A percentile compares a stretch with the other conserved stretches of the same genome.
Conservation (phyloP, 1,284 basidiomycete species). For the Pulchroboletus neoregius region DNA sequence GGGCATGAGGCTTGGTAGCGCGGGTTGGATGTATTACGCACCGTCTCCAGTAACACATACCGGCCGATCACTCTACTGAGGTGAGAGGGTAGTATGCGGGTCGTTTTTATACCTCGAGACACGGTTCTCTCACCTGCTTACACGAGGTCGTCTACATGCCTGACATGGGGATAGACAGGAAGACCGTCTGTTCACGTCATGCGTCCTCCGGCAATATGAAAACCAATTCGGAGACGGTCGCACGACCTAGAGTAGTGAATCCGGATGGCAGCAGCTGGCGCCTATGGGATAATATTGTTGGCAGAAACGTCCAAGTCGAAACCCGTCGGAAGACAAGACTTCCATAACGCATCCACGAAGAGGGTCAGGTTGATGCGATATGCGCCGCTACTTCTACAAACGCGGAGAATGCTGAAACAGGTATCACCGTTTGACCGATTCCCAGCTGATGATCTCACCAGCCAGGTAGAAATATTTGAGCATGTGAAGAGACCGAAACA, state of each 20-base stretch:
- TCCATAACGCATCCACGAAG: slow-evolving; percentile 32
- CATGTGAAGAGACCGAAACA: slow-evolving; percentile 25
- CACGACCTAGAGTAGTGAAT: slow-evolving; percentile 31
- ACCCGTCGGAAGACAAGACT: slow-evolving; percentile 31
- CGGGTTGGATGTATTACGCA: slow-evolving; percentile 5
- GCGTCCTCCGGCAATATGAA: slow-evolving; percentile 22
- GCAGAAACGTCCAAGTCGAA: slow-evolving; percentile 31
- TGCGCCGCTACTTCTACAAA: slow-evolving; percentile 14
- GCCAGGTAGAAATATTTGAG: slow-evolving; percentile 20
- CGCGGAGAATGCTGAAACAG: slow-evolving; percentile 31
- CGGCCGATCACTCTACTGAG: slow-evolving; percentile 13
- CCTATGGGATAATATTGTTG: slow-evolving; percentile 15
- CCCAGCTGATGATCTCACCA: slow-evolving; percentile 29
- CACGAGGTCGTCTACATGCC: slow-evolving; percentile 25
- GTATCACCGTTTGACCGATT: slow-evolving; percentile 27
- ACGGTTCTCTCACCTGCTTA: slow-evolving; percentile 30
- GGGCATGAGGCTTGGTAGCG: slow-evolving; percentile 8
- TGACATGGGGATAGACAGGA: slow-evolving; percentile 30
- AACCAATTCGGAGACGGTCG: slow-evolving; percentile 29
- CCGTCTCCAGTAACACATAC: slow-evolving; percentile 48
- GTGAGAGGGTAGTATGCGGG: slow-evolving; percentile 13
- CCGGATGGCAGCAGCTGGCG: slow-evolving; percentile 14
- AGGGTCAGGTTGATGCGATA: slow-evolving; percentile 14
- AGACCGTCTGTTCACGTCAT: slow-evolving; percentile 32
- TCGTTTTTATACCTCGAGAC: slow-evolving; percentile 31